phyloP scores from a whole-genome alignment of 768 basidiomycete genomes.

The Sarcomyxa edulis region DNA sequence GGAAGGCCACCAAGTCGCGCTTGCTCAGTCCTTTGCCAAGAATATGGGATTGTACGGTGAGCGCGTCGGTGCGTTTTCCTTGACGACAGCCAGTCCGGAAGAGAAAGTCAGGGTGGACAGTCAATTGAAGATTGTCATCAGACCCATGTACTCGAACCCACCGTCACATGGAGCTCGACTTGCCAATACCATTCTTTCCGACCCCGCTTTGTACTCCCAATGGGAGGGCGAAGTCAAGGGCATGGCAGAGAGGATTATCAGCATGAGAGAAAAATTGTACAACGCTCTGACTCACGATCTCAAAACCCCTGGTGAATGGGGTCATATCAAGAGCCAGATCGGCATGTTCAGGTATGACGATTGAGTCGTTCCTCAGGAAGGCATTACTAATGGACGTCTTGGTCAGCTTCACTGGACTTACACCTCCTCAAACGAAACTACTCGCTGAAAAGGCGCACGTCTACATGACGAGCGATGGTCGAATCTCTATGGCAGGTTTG shows the following conservation, averaged over 20 bases:
- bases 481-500: slow-evolving; percentile 92
- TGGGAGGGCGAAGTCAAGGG: slow-evolving; percentile 93
- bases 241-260: slow-evolving; percentile 94
- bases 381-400: not conserved
- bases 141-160: slow-evolving; percentile 98
- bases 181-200: slow-evolving; percentile 77
- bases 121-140: slow-evolving; percentile 92
- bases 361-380: slow-evolving; percentile 2
- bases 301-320: slow-evolving; percentile 93
- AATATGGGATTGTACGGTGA: slow-evolving; percentile 99
- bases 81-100: slow-evolving; percentile 61
- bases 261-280: slow-evolving; percentile 84
- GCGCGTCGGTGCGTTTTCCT: slow-evolving; percentile 94
- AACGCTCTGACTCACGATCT: slow-evolving; percentile 68
- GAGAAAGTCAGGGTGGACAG: slow-evolving; percentile 87
- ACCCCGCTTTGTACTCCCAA: slow-evolving; percentile 67
- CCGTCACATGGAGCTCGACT: slow-evolving; percentile 87
- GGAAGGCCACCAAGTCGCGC: slow-evolving; percentile 84
- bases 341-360: slow-evolving; percentile 90
- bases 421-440: slow-evolving; percentile 69
- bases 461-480: slow-evolving; percentile 92
- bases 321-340: slow-evolving; percentile 91
- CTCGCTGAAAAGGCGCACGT: slow-evolving; percentile 87
- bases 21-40: slow-evolving; percentile 96
- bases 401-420: slow-evolving; percentile 80